These are phyloP conservation scores for Sherardia arvensis DNA, from an alignment of 257 asterid species.

Conservation along the genomic window DNA sequence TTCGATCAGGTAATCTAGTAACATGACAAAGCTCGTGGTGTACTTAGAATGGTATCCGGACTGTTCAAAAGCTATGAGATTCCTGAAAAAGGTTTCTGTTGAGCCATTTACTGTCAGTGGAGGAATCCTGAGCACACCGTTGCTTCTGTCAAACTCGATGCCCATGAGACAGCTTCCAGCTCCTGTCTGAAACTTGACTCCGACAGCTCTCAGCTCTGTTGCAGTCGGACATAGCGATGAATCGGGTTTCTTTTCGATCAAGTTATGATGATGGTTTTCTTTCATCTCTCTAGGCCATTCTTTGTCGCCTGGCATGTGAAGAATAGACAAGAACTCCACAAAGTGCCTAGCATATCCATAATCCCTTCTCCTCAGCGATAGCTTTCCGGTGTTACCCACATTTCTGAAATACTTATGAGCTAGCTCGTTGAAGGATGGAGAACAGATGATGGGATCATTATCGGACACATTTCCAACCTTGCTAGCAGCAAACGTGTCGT, in stretches of 20 bases:
- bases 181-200: slow-evolving; percentile 14
- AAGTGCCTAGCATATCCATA: slow-evolving; percentile 15
- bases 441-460: neutral
- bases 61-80: slow-evolving; percentile 24
- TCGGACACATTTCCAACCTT: neutral
- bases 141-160: no score
- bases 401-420: slow-evolving; percentile 21
- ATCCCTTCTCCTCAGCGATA: neutral
- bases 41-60: slow-evolving; percentile 11
- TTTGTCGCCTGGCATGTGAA: slow-evolving; percentile 6
- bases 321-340: slow-evolving; percentile 19
- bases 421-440: slow-evolving; percentile 19
- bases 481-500: neutral
- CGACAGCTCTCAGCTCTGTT: slow-evolving; percentile 18
- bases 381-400: slow-evolving; percentile 14
- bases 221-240: slow-evolving; percentile 15
- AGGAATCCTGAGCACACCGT: no score
- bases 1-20: slow-evolving; percentile 26
- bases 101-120: no score
- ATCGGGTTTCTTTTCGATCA: no score
- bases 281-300: neutral
- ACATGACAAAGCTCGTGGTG: slow-evolving; percentile 21
- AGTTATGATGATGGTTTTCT: neutral
- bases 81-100: slow-evolving; percentile 21
- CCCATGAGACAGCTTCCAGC: slow-evolving; percentile 1